Evolutionary conservation across 2,329 filamentous ascomycete genomes (phyloP).

Genomic region (Trichoderma koningii): DNA sequence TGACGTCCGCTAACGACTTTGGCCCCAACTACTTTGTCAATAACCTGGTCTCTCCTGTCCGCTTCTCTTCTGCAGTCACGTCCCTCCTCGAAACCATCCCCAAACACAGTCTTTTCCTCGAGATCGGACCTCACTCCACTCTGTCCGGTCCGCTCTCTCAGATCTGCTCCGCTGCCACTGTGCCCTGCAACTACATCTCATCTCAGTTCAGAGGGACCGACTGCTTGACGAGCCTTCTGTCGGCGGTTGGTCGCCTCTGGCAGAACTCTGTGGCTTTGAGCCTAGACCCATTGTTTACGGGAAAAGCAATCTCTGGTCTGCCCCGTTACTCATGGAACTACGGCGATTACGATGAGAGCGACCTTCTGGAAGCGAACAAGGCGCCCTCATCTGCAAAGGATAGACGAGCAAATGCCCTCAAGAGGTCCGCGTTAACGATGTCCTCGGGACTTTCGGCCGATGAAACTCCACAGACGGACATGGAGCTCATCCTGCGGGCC

Average conservation of each 20-base stretch:
- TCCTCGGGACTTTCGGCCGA: neutral
- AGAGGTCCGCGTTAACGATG: neutral
- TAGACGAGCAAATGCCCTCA: neutral
- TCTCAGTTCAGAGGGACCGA: slow-evolving; percentile 2
- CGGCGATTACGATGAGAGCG: neutral
- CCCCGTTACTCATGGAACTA: slow-evolving; percentile 6
- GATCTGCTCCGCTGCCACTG: slow-evolving; percentile 3
- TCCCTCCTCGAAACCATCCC: neutral
- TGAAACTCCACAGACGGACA: slow-evolving; percentile 7
- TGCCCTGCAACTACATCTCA: slow-evolving; percentile 6
- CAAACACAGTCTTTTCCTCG: slow-evolving; percentile 28
- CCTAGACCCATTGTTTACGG: neutral
- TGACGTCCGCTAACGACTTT: slow-evolving; percentile 7
- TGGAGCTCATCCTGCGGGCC: slow-evolving; percentile 10
- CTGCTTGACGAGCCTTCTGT: slow-evolving; percentile 2
- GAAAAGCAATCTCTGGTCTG: slow-evolving; percentile 6
- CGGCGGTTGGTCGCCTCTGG: slow-evolving; percentile 14
- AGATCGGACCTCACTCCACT: slow-evolving; percentile 33
- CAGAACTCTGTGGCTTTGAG: neutral
- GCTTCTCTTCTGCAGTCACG: slow-evolving; percentile 27
- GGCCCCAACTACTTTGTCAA: slow-evolving; percentile 33
- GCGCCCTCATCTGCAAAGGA: neutral
- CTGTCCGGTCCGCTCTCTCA: slow-evolving; percentile 30
- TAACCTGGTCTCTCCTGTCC: slow-evolving; percentile 36
- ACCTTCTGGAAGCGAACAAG: neutral